Evolutionary conservation across 106 monocot species (phyloP).

Genomic region (Phalaenopsis equestris): DNA sequence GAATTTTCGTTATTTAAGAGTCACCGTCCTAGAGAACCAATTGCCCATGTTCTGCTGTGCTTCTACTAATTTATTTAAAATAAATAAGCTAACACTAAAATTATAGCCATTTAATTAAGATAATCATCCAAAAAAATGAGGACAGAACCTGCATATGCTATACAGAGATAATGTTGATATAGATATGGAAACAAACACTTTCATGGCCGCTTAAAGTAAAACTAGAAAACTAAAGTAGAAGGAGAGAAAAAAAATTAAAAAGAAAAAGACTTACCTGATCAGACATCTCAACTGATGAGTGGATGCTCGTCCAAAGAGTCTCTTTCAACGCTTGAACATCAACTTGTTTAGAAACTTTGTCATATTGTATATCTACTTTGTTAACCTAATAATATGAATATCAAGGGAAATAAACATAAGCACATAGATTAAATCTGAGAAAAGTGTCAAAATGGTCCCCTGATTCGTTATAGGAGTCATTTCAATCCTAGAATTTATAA

Average conservation of each 20-base stretch:
- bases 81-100: no score
- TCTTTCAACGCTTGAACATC: conserved; percentile 96
- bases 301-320: conserved; percentile 60
- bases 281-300: conserved; percentile 21
- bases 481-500: no score
- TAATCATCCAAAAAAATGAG: no score
- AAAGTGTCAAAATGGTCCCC: no score
- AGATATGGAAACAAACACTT: neutral
- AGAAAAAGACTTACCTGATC: conserved; percentile 26
- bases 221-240: neutral
- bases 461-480: no score
- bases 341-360: conserved; percentile 94
- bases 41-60: no score
- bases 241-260: neutral
- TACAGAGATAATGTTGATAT: neutral
- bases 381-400: conserved; percentile 43
- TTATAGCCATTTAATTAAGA: no score
- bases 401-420: neutral
- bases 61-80: no score
- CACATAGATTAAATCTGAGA: neutral
- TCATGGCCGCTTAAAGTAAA: neutral
- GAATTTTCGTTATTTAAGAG: no score
- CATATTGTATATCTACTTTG: conserved; percentile 79
- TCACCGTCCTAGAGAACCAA: no score
- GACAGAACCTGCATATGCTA: neutral